A percentile compares a stretch with the other conserved stretches of the same genome.
Conservation (phyloP, 2,329 filamentous ascomycete genomes). For the Davidsoniella eucalypti region DNA sequence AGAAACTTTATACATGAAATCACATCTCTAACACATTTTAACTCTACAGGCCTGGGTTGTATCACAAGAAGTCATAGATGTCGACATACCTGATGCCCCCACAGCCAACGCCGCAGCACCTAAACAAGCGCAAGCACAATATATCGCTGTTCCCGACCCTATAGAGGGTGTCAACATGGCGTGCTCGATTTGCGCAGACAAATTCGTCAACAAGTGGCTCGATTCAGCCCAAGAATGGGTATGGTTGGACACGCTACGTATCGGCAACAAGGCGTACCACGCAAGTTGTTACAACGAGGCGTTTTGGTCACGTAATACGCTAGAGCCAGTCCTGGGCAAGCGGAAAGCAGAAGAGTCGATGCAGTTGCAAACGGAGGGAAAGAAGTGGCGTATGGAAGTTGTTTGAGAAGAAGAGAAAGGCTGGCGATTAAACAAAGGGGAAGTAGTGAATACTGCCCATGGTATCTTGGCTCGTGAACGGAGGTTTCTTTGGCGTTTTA, state of each 20-base stretch:
- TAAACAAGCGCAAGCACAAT: conserved; percentile 42
- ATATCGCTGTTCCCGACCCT: conserved; percentile 72
- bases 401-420: not conserved
- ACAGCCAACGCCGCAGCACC: conserved; percentile 27
- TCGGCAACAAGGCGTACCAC: conserved; percentile 71
- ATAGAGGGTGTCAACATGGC: conserved; percentile 55
- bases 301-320: conserved; percentile 40
- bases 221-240: conserved; percentile 93
- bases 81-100: conserved; percentile 27
- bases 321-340: conserved; percentile 51
- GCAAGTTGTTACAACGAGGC: conserved; percentile 79
- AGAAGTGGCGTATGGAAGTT: conserved; percentile 13
- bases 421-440: no score
- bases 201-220: conserved; percentile 82
- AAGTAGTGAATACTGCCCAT: no score
- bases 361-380: conserved; percentile 9
- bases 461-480: no score
- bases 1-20: conserved; percentile 2
- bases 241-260: conserved; percentile 73
- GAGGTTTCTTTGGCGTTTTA: no score
- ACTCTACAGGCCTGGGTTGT: conserved; percentile 65
- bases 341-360: conserved; percentile 41
- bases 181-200: conserved; percentile 91
- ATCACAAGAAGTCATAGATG: conserved; percentile 63
- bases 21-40: conserved; percentile 17